Evolutionary conservation across 768 basidiomycete species (phyloP).

Genomic region (Strobilomyces dryophilus): DNA sequence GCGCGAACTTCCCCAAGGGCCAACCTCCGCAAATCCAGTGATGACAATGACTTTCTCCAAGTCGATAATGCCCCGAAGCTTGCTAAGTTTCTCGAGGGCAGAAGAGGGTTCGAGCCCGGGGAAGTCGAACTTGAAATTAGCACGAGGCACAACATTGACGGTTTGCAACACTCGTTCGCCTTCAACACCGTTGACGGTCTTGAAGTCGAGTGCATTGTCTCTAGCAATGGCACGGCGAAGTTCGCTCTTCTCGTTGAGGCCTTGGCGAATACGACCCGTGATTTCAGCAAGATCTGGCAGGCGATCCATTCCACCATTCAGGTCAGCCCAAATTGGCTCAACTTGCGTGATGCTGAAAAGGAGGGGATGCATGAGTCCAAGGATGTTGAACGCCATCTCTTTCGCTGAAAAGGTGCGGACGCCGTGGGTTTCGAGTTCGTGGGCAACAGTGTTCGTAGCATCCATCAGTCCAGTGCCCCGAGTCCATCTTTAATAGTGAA

Average conservation of each 20-base stretch:
- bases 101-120: conserved; percentile 73
- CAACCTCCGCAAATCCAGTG: conserved; percentile 96
- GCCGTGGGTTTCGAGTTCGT: conserved; percentile 88
- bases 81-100: conserved; percentile 67
- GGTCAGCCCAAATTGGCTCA: conserved; percentile 98
- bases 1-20: conserved; percentile 97
- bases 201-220: conserved; percentile 96
- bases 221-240: conserved; percentile 90
- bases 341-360: conserved; percentile 99
- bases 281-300: conserved; percentile 92
- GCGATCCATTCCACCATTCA: conserved; percentile 98
- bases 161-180: conserved; percentile 92
- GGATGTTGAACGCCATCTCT: conserved; percentile 99
- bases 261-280: conserved; percentile 78
- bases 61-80: conserved; percentile 86
- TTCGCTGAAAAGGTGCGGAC: conserved; percentile 98
- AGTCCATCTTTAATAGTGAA: conserved; percentile 66
- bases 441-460: conserved; percentile 90
- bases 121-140: conserved; percentile 97
- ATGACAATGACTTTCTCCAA: conserved; percentile 94
- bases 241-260: conserved; percentile 82
- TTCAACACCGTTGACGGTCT: conserved; percentile 81
- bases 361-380: conserved; percentile 98
- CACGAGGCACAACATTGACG: conserved; percentile 89
- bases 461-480: conserved; percentile 97